Base-by-base conservation (phyloP, 345 rosid species). In the Populus pruinosa region DNA sequence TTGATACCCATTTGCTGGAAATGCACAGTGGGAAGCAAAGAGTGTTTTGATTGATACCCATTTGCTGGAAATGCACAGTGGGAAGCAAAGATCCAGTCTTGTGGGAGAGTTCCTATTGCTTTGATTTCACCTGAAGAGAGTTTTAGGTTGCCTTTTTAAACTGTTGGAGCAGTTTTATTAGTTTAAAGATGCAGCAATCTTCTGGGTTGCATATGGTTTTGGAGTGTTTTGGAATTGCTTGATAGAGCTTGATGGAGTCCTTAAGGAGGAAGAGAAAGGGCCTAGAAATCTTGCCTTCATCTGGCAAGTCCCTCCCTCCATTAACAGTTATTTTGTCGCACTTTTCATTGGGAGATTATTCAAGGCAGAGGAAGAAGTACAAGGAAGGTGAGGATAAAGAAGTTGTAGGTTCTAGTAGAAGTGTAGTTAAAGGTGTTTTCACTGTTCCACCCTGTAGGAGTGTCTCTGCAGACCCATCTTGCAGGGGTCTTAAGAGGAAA, bases 251-350 rank as follows among this genome's bases (percentile, higher is more conserved):
- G 41, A 76, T 76, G 79, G 79, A 55, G 25, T 76, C 39, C 29
- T 75, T 75, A 66, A 65, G 73, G 41, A 76, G 79, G 73, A 76
- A 69, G 43, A 76, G 79, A 53, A 76, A 76, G 67, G 79, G 68
- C 27, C 59, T 56, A 36, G 73, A 69, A 56, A 25, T 68, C 47
- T 21, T 75, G 44, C 63, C 71, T 31, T 75, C 59, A 21, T 65
- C 13, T 69, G 56, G 11, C 20, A 39, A 69, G 67, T 56, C 68
- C 38, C 61, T 56, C 0, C 21, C 73, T 76, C 29, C 67, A 69
- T 38, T 64, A 2, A 39, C 73, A 36, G 9, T 53, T 7, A 38
- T 76, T 25, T 76, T 38, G 55, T 25, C 79, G 13, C 67, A 27
- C n/a, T 67, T 76, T 20, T 76, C 73, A 3, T 5, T 50, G 29